Conservation (phyloP, 2,329 filamentous ascomycete species). For the Orbilia oligospora region DNA sequence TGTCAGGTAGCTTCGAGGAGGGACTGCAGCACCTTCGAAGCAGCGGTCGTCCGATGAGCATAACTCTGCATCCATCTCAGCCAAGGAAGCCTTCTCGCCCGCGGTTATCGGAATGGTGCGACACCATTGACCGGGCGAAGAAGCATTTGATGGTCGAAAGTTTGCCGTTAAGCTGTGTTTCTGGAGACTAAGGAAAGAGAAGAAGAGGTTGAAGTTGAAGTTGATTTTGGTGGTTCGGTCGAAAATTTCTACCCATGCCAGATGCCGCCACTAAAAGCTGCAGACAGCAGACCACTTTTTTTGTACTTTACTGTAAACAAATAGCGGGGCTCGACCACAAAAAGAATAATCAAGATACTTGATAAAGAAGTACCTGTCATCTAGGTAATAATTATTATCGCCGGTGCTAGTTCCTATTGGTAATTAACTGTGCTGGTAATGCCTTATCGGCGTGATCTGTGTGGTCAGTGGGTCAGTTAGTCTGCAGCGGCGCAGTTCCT, state of each 20-base stretch:
- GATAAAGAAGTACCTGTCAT: background rate
- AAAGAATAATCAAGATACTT: background rate
- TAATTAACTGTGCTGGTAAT: background rate
- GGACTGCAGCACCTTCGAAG: conserved; percentile 50
- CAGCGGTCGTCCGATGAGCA: conserved; percentile 61
- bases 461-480: background rate
- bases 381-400: background rate
- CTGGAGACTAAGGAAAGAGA: background rate
- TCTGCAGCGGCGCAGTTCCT: background rate
- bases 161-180: background rate
- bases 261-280: conserved; percentile 31
- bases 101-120: conserved; percentile 32
- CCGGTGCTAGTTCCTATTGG: conserved; percentile 13
- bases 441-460: background rate
- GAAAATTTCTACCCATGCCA: conserved; percentile 34
- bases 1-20: conserved; percentile 28
- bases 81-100: conserved; percentile 27
- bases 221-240: conserved; percentile 25
- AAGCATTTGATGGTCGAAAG: conserved; percentile 11
- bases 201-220: background rate
- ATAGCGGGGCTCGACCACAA: background rate
- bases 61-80: conserved; percentile 59
- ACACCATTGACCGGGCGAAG: conserved; percentile 35
- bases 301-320: background rate
- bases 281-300: conserved; percentile 34